These are phyloP conservation scores for Penicillium salamii DNA, from an alignment of 495 filamentous ascomycete genomes.

Conservation along the genomic window DNA sequence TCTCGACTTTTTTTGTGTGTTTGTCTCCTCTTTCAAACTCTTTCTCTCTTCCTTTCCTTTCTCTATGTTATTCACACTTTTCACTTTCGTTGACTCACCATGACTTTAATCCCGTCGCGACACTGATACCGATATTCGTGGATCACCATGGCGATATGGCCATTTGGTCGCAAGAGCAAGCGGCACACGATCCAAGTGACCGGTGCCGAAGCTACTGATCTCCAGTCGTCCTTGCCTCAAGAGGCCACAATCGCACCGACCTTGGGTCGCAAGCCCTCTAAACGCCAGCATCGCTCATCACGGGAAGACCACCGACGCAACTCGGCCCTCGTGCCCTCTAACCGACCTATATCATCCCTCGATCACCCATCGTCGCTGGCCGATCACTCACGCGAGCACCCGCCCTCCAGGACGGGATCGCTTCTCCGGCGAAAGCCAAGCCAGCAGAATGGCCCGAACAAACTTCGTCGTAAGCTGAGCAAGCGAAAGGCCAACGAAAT, in stretches of 20 bases:
- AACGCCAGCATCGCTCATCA: conserved; percentile 37
- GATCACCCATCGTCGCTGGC: conserved; percentile 14
- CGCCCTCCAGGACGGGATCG: conserved; percentile 52
- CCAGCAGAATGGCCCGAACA: conserved; percentile 47
- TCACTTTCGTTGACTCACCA: conserved; percentile 21
- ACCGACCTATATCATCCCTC: conserved; percentile 24
- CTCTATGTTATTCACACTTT: conserved; percentile 4
- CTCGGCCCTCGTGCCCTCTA: conserved; percentile 31
- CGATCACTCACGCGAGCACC: conserved; percentile 22
- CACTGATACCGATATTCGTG: conserved; percentile 40
- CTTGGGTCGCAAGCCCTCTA: conserved; percentile 41
- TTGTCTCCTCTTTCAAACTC: conserved; percentile 6
- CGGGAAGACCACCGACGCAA: conserved; percentile 28
- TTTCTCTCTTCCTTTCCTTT: conserved; percentile 6
- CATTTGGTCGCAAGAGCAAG: conserved; percentile 66
- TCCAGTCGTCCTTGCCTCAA: conserved; percentile 24
- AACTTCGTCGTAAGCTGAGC: conserved; percentile 68
- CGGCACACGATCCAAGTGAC: conserved; percentile 47
- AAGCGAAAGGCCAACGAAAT: conserved; percentile 73
- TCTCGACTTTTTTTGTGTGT: conserved; percentile 3
- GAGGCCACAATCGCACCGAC: conserved; percentile 24
- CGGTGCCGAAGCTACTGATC: conserved; percentile 29
- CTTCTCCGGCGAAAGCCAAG: conserved; percentile 62
- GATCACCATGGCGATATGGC: conserved; percentile 71
- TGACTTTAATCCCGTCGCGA: conserved; percentile 32